A percentile compares a stretch with the other conserved stretches of the same genome.
Conservation (phyloP, 1,284 basidiomycete species). For the Trametes polyzona region DNA sequence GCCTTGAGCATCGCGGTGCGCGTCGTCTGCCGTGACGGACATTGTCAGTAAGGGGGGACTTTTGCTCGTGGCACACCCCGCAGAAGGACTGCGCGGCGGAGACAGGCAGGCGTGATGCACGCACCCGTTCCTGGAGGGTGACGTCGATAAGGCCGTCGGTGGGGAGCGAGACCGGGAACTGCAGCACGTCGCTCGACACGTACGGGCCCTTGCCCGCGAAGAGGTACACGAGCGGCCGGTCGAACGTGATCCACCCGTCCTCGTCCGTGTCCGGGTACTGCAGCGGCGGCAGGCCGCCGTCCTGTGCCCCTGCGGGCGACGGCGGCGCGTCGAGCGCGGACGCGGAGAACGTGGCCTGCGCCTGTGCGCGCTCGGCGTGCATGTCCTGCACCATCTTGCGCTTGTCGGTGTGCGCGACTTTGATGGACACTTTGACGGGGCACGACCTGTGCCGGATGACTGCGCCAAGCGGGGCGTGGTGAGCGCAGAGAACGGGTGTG, state of each 20-base stretch:
- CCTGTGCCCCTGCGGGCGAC: background rate
- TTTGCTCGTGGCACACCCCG: background rate
- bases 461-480: constrained; percentile 34
- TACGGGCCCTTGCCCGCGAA: constrained; percentile 76
- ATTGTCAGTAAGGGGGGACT: background rate
- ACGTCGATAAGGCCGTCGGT: constrained; percentile 86
- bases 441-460: constrained; percentile 71
- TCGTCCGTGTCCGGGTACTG: constrained; percentile 44
- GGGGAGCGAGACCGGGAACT: constrained; percentile 82
- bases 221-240: constrained; percentile 73
- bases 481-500: background rate
- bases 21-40: constrained; percentile 44
- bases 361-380: constrained; percentile 18
- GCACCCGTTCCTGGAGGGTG: constrained; percentile 67
- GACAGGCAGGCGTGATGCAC: constrained; percentile 23
- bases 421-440: constrained; percentile 73
- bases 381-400: constrained; percentile 60
- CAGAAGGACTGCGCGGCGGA: too few relatives aligned
- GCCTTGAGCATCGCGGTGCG: constrained; percentile 60
- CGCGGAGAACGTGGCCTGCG: constrained; percentile 24
- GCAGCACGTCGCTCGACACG: constrained; percentile 74
- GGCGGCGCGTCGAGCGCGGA: background rate
- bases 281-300: constrained; percentile 43
- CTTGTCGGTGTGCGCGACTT: constrained; percentile 76
- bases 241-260: constrained; percentile 73